These are phyloP conservation scores for Microbotryum intermedium DNA, from an alignment of 1,284 basidiomycete genomes.

Conservation along the genomic window DNA sequence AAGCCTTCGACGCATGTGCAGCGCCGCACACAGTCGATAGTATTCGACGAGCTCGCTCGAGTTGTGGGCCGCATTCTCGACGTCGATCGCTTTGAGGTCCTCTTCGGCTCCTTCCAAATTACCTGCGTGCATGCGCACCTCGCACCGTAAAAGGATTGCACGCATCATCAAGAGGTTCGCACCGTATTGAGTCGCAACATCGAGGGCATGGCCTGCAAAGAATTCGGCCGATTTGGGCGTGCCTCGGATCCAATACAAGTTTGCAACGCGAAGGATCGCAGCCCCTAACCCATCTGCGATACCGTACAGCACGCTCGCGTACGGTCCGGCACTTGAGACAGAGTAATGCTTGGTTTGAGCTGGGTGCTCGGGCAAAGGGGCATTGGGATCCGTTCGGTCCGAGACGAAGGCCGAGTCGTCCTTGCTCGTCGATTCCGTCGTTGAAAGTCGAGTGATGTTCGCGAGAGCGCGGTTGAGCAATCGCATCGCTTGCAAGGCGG, in stretches of 20 bases:
- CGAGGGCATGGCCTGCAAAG: constrained; percentile 62
- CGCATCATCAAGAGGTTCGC: constrained; percentile 57
- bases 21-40: constrained; percentile 51
- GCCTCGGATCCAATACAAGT: constrained; percentile 59
- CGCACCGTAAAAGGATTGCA: constrained; percentile 56
- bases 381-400: constrained; percentile 1
- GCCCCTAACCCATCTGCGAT: constrained; percentile 47
- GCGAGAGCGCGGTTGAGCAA: constrained; percentile 71
- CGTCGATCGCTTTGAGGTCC: constrained; percentile 49
- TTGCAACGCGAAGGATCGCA: constrained; percentile 55
- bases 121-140: constrained; percentile 58
- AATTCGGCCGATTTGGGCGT: constrained; percentile 73
- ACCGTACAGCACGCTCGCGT: neutral
- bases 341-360: constrained; percentile 33
- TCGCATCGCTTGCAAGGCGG: constrained; percentile 61
- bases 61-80: constrained; percentile 27
- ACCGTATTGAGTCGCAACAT: constrained; percentile 58
- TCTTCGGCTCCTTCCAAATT: constrained; percentile 50
- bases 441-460: constrained; percentile 53
- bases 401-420: neutral
- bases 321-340: neutral
- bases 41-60: constrained; percentile 55
- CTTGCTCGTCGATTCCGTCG: neutral
- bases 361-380: constrained; percentile 31
- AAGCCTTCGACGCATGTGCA: constrained; percentile 44